Evolutionary conservation across 176 grass and related monocot species (phyloP), one percentile per base, ranked within the genome.

Genomic region (Pontederia paniculata): DNA sequence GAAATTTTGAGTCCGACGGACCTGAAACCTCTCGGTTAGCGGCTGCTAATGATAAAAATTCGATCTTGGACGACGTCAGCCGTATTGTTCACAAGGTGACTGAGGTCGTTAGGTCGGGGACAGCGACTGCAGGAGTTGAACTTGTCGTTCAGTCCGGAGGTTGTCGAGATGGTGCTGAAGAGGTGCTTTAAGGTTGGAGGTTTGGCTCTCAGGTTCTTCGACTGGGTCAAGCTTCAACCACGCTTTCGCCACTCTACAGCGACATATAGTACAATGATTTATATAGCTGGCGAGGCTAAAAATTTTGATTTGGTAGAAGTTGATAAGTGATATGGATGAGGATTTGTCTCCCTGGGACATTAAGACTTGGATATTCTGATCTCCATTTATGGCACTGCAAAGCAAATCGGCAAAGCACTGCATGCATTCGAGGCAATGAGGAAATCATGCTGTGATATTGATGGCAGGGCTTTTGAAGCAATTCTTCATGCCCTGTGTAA

Each of bases 301-400:
- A 61, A 58, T 6, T 65, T 84, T 16, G 72, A 48, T 54, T 70
- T 56, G 51, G 68, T 95, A 77, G 77, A 66, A 54, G 16, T 69
- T 95, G 48, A 4, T 79, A 47, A 48, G 16, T 28, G 80, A 84
- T 68, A 94, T 94, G 89, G 89, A 88, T 10, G 55, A 49, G 45
- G 68, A 77, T 9, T 61, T 70, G 74, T 84, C 77, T 44, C 44
- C 20, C 14, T 81, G 79, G 67, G 71, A 84, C 69, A 65, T 84
- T 75, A 88, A 79, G 73, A 88, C 89, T 53, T 88, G 84, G 80
- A 88, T 20, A 79, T 81, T 56, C 12, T 82, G 6, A 79, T 88
- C 45, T 65, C 71, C 0, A 62, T 61, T 60, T 84, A 94, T 57
- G 74, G 84, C 12, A 88, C 84, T 52, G 64, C 60, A 9, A 74